Base-by-base conservation (phyloP, 768 basidiomycete genomes). In the Tricholoma matsutake region DNA sequence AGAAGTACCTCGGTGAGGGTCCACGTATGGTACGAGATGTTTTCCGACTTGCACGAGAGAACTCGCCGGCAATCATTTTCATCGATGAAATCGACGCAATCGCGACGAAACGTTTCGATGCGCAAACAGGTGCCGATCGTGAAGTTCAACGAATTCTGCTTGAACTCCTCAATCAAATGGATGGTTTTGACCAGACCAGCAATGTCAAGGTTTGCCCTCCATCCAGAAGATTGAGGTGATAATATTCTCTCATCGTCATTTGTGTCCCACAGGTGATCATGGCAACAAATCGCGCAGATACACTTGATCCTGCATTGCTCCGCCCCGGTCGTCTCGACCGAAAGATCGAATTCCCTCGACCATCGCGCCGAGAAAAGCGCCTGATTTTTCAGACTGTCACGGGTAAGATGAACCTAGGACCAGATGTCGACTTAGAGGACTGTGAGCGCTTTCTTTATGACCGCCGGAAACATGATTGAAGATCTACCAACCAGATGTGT, bases 21-120 rank as follows among this genome's bases (percentile, higher is more conserved):
- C 97, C 97, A 43, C 92, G 97, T 64, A 99, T 99, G 97, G 97
- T 99, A 64, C 89, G 97, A 70, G 97, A 99, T 72, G 97, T 99
- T 57, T 99, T 99, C 83, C 86, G 97, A 60, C 86, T 99, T 52
- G 97, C 97, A 25, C 82, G 97, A 65, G 97, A 99, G 75, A 99
- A 99, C 72, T 82, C 96, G 0, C 97, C 97, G 1, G 88, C 94
- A 28, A 99, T 99, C 72, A 98, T 99, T 75, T 99, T 99, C 80
- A 98, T 99, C 70, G 97, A 98, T 74, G 96, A 96, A 70, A 92
- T 96, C 67, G 97, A 99, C 66, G 96, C 97, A 18, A 99, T 99
- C 72, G 97, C 97, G 3, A 98, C 97, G 37, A 99, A 99, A 76
- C 94, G 96, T 71, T 99, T 99, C 75, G 97, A 98, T 71, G 97